Percentiles rank a stretch among this genome's conserved stretches.
Conservation (phyloP, 257 asterid genomes). For the Solanum verrucosum region DNA sequence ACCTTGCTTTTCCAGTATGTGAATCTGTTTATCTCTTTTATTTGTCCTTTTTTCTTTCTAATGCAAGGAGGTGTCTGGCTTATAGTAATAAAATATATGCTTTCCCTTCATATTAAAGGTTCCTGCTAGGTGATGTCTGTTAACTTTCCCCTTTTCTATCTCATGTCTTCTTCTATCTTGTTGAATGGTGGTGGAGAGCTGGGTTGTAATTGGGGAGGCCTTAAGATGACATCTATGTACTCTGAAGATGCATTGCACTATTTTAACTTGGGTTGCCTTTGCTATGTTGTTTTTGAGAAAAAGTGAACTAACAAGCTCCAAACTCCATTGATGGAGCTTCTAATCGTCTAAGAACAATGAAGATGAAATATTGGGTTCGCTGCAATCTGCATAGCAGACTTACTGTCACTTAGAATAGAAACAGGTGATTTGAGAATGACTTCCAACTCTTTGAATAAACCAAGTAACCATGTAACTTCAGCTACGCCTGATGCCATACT, state of each 20-base stretch:
- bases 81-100: neutral
- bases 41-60: neutral
- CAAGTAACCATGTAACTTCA: too few species aligned
- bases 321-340: too few species aligned
- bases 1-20: slow-evolving; percentile 88
- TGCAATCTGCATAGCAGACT: too few species aligned
- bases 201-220: neutral
- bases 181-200: neutral
- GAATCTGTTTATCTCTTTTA: neutral
- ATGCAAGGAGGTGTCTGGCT: neutral
- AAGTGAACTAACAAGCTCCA: too few species aligned
- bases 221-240: neutral
- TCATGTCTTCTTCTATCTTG: neutral
- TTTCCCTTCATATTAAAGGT: neutral
- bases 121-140: neutral
- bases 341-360: too few species aligned
- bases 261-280: neutral
- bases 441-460: too few species aligned
- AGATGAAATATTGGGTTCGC: too few species aligned
- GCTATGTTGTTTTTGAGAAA: neutral
- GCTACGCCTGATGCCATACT: too few species aligned
- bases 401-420: too few species aligned
- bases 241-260: neutral
- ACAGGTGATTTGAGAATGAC: too few species aligned
- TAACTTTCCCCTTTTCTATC: neutral